Evolutionary conservation across 805 yeast genomes (phyloP).

Genomic region (Candida koratica): DNA sequence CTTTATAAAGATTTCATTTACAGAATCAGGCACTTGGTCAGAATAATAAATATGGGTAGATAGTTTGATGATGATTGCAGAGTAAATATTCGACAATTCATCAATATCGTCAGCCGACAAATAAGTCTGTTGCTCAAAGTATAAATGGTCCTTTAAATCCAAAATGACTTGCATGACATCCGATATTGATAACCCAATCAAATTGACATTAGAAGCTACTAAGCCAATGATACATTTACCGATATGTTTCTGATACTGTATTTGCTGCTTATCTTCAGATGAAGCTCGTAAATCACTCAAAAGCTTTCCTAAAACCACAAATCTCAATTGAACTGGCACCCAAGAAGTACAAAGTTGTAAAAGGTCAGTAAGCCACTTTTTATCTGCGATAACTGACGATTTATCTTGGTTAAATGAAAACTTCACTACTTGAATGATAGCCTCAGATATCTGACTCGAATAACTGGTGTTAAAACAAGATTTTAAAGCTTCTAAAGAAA

Average conservation of each 20-base stretch:
- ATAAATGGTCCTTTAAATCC: conserved; percentile 41
- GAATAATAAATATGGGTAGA: conserved; percentile 78
- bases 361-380: conserved; percentile 52
- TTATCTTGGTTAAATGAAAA: conserved; percentile 24
- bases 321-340: conserved; percentile 77
- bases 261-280: conserved; percentile 17
- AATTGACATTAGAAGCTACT: conserved; percentile 71
- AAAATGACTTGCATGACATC: conserved; percentile 67
- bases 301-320: conserved; percentile 51
- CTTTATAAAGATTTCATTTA: conserved; percentile 58
- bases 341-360: conserved; percentile 66
- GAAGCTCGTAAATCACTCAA: conserved; percentile 25
- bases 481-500: conserved; percentile 48
- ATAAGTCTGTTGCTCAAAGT: conserved; percentile 21
- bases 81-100: conserved; percentile 41
- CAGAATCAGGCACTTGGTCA: conserved; percentile 81
- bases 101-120: conserved; percentile 21
- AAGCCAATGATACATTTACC: conserved; percentile 52
- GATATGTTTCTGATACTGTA: conserved; percentile 32
- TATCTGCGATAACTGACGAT: not conserved
- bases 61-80: conserved; percentile 61
- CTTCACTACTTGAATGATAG: conserved; percentile 51
- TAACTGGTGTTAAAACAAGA: conserved; percentile 62
- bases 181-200: conserved; percentile 82
- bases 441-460: conserved; percentile 53